These are phyloP conservation scores for Cystofilobasidium macerans DNA, from an alignment of 768 basidiomycete species.

Conservation along the genomic window DNA sequence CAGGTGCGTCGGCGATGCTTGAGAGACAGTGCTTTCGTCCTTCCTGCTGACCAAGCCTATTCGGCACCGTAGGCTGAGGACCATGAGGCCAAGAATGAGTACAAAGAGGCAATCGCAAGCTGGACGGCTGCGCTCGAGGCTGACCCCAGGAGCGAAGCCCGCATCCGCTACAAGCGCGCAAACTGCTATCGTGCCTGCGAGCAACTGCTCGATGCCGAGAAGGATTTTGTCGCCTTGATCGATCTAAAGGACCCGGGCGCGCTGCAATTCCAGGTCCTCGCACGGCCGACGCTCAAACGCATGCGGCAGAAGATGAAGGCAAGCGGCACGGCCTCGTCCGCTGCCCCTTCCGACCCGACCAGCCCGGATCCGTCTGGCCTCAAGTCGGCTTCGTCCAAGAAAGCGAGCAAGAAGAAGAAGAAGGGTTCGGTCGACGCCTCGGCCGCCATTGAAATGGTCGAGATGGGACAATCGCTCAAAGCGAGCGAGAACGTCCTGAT, in stretches of 20 bases:
- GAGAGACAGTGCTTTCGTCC: too few species aligned
- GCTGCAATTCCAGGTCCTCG: background rate
- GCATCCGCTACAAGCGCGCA: background rate
- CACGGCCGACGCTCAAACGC: background rate
- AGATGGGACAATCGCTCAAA: background rate
- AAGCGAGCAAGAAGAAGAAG: background rate
- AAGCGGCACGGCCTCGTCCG: background rate
- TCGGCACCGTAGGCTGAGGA: background rate
- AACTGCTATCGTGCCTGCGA: background rate
- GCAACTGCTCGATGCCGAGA: background rate
- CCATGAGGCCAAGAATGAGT: background rate
- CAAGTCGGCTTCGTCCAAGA: too few species aligned
- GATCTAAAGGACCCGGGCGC: background rate
- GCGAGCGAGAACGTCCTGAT: background rate
- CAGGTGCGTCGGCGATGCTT: conserved; percentile 7
- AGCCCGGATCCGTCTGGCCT: background rate
- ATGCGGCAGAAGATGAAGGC: conserved; percentile 2
- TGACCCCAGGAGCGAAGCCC: background rate
- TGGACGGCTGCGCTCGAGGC: background rate
- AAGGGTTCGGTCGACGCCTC: conserved; percentile 1
- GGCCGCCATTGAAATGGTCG: background rate
- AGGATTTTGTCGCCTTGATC: background rate
- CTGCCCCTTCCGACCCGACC: background rate
- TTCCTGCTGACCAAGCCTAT: too few species aligned
- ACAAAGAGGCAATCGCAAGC: background rate